These are phyloP conservation scores for Thalassiosira ordinaria DNA, from an alignment of 352 stramenopile genomes.

Conservation along the genomic window DNA sequence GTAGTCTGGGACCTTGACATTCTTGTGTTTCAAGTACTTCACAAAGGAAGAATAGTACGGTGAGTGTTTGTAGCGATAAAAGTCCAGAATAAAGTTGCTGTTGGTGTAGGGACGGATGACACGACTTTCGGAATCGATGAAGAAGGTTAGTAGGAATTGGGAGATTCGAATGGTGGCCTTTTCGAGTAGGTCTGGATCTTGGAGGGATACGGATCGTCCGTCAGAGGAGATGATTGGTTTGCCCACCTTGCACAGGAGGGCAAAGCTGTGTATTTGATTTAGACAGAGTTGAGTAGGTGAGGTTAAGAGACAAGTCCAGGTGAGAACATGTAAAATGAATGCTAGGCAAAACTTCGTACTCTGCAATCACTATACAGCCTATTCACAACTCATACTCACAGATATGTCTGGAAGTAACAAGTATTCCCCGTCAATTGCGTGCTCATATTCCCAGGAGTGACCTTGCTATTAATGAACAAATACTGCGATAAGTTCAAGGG, in stretches of 20 bases:
- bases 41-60: constrained; percentile 57
- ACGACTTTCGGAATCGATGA: constrained; percentile 46
- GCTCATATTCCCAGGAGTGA: constrained; percentile 51
- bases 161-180: constrained; percentile 51
- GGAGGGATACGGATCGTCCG: constrained; percentile 43
- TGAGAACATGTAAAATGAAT: too few relatives aligned
- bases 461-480: constrained; percentile 62
- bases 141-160: constrained; percentile 67
- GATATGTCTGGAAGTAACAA: constrained; percentile 75
- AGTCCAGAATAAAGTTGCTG: constrained; percentile 71
- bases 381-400: constrained; percentile 35
- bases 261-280: constrained; percentile 43
- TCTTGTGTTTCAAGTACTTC: constrained; percentile 50
- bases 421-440: constrained; percentile 70
- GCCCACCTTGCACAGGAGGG: constrained; percentile 64
- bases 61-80: constrained; percentile 58
- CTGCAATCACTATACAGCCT: not conserved
- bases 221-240: constrained; percentile 51
- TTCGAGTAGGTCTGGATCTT: constrained; percentile 52
- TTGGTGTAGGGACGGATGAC: constrained; percentile 66
- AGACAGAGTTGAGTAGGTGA: too few relatives aligned
- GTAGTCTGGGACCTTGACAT: constrained; percentile 51
- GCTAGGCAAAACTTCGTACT: too few relatives aligned
- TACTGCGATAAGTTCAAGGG: constrained; percentile 58
- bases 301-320: too few relatives aligned